These are phyloP conservation scores for Daldinia grandis DNA, from an alignment of 495 filamentous ascomycete genomes.

Conservation along the genomic window DNA sequence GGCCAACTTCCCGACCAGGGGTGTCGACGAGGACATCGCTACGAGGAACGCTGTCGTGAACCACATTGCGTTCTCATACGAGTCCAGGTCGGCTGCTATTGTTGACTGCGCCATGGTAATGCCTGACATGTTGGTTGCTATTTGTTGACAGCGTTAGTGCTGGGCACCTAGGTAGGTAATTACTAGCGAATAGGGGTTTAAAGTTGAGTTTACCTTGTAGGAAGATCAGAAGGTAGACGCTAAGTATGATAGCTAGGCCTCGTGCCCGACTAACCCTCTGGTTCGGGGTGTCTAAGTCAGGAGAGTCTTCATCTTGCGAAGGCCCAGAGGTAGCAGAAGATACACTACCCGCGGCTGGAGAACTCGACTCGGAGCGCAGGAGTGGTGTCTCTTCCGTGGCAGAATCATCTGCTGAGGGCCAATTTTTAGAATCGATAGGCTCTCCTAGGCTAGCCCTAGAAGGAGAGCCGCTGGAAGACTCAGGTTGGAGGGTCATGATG, in stretches of 20 bases:
- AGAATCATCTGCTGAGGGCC: slow-evolving; percentile 26
- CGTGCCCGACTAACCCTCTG: slow-evolving; percentile 39
- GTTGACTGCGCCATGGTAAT: slow-evolving; percentile 76
- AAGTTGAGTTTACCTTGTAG: slow-evolving; percentile 46
- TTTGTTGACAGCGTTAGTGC: background rate
- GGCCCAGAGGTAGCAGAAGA: slow-evolving; percentile 24
- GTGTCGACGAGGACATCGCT: slow-evolving; percentile 70
- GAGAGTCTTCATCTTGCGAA: slow-evolving; percentile 19
- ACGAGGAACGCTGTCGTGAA: slow-evolving; percentile 80
- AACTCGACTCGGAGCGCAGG: slow-evolving; percentile 44
- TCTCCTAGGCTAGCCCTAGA: slow-evolving; percentile 5
- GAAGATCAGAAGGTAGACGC: slow-evolving; percentile 57
- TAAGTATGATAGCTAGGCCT: slow-evolving; percentile 49
- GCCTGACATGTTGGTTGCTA: slow-evolving; percentile 75
- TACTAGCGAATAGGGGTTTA: background rate
- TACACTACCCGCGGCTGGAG: slow-evolving; percentile 7
- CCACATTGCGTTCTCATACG: slow-evolving; percentile 75
- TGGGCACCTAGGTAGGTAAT: background rate
- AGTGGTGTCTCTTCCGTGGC: slow-evolving; percentile 52
- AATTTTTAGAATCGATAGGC: background rate
- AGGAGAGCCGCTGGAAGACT: slow-evolving; percentile 10
- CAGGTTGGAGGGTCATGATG: slow-evolving; percentile 15
- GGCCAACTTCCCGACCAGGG: slow-evolving; percentile 70
- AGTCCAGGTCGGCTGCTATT: slow-evolving; percentile 75
- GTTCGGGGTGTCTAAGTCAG: slow-evolving; percentile 42